A percentile compares a stretch with the other conserved stretches of the same genome.
These are phyloP conservation scores for Colletotrichum sp. DNA, from an alignment of 2,329 filamentous ascomycete genomes.

Conservation along the genomic window DNA sequence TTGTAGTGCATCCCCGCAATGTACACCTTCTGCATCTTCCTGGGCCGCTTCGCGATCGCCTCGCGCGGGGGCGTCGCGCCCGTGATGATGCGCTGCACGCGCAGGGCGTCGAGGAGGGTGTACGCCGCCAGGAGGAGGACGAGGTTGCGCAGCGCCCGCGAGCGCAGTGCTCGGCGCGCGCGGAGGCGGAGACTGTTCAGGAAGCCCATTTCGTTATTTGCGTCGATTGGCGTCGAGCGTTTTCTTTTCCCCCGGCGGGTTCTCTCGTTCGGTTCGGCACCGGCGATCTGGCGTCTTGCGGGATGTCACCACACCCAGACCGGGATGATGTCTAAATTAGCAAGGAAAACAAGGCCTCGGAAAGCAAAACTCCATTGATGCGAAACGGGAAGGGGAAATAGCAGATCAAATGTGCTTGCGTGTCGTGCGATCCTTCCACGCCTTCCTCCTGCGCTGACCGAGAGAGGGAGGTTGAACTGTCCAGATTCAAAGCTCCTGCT, in stretches of 20 bases:
- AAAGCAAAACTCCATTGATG: neutral
- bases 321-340: neutral
- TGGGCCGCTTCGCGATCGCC: constrained; percentile 21
- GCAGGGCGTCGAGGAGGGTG: constrained; percentile 44
- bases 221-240: neutral
- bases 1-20: constrained; percentile 76
- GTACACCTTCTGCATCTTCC: constrained; percentile 56
- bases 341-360: neutral
- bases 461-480: neutral
- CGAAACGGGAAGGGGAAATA: neutral
- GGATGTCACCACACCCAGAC: neutral
- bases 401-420: neutral
- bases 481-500: neutral
- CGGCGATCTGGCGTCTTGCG: neutral
- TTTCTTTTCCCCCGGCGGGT: neutral
- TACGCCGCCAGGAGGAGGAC: constrained; percentile 38
- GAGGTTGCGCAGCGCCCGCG: constrained; percentile 37
- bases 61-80: neutral
- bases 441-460: neutral
- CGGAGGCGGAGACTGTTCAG: constrained; percentile 5
- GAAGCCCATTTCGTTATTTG: neutral
- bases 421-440: neutral
- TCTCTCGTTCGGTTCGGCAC: neutral
- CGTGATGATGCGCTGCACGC: constrained; percentile 29
- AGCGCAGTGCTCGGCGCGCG: constrained; percentile 42